Evolutionary conservation across 1,284 basidiomycete genomes (phyloP), one percentile per base, ranked within the genome.

Genomic region (Ustilago tritici): DNA sequence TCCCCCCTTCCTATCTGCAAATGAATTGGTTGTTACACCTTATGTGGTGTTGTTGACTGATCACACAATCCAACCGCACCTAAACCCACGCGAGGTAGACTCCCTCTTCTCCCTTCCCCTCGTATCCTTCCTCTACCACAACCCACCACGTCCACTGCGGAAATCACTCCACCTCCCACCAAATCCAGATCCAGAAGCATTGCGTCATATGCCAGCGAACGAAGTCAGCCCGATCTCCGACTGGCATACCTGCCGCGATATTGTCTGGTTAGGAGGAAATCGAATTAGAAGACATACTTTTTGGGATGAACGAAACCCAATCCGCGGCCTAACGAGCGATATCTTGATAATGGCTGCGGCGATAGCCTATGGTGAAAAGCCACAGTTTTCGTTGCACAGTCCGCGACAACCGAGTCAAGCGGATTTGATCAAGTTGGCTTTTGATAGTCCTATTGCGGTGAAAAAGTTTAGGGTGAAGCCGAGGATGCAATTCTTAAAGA

Each of bases 1-100:
- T 31, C 76, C 77, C 4, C 72, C 82, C 0, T 85, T 84, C 53
- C 60, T 85, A 8, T 80, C 77, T 0, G 82, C 82, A 15, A 85
- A 85, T 70, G 84, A 85, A 62, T 65, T 85, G 9, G 78, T 84
- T 2, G 84, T 85, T 0, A 83, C 84, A 14, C 82, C 84, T 14
- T 74, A 78, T n/a, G 82, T 84, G 0, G 71, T 82, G 17, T 61
- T 84, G 12, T 19, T 84, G 7, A 73, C 76, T 1, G 83, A 83
- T 34, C 69, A 65, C 38, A 56, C 55, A 8, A 65, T 79, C 19
- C 70, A 74, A 28, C 76, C 76, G 15, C 66, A 72, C 19, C 54
- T 83, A 6, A 85, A 84, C 54, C 82, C 83, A 3, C 40, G 52
- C 7, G 84, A 85, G 47, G 84, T 85, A 7, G 70, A 76, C 36